Percentiles rank a stretch among this genome's conserved stretches.
These are phyloP conservation scores for Leishmania mexicana DNA, from an alignment of 208 protist species.

Conservation along the genomic window DNA sequence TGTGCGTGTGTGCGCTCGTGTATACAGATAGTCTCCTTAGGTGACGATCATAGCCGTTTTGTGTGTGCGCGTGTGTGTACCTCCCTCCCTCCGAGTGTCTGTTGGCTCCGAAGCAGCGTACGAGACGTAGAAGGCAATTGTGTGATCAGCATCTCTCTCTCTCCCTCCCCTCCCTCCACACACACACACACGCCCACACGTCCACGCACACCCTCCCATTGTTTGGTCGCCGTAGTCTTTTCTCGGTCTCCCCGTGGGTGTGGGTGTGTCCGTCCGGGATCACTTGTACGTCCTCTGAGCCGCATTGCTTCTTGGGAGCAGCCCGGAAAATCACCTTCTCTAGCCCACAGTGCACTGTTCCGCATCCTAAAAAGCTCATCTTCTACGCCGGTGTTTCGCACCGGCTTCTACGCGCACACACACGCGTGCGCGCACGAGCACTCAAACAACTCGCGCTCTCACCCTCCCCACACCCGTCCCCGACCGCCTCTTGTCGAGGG, in stretches of 20 bases:
- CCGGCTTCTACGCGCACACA: neutral
- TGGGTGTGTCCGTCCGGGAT: neutral
- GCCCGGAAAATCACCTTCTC: neutral
- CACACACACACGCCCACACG: neutral
- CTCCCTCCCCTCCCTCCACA: neutral
- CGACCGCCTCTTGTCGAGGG: neutral
- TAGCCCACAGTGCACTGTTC: neutral
- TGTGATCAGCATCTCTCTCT: neutral
- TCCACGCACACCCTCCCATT: neutral
- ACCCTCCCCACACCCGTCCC: neutral
- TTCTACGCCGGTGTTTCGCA: neutral
- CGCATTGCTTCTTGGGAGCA: neutral
- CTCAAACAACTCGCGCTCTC: neutral
- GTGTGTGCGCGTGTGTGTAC: neutral
- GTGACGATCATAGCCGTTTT: neutral
- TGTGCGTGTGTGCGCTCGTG: too few relatives aligned
- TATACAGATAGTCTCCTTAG: neutral
- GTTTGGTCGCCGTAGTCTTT: too few relatives aligned
- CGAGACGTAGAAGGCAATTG: neutral
- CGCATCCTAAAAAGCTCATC: too few relatives aligned
- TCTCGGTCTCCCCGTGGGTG: neutral
- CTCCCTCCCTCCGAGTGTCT: too few relatives aligned
- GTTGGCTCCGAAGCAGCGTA: too few relatives aligned
- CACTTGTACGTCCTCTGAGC: neutral
- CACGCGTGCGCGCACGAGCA: neutral